A percentile compares a stretch with the other conserved stretches of the same genome.
phyloP scores from a whole-genome alignment of 768 basidiomycete species.

The Termitomyces sp. region DNA sequence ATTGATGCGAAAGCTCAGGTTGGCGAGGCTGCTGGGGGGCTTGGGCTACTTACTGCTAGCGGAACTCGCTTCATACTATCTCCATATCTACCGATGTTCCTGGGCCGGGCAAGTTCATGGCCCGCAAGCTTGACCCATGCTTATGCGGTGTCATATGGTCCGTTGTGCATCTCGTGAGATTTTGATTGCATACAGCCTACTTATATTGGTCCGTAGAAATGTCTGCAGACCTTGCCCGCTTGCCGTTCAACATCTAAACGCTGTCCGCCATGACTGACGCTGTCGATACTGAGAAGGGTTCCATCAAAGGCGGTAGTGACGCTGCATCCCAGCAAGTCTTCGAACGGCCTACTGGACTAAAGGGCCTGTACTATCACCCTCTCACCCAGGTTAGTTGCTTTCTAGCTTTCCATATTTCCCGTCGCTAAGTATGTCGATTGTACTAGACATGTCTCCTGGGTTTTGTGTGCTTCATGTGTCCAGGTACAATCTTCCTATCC shows the following conservation, averaged over 20 bases:
- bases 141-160: slow-evolving; percentile 14
- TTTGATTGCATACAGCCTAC: slow-evolving; percentile 15
- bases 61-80: slow-evolving; percentile 5
- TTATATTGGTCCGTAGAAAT: slow-evolving; percentile 13
- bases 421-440: background rate
- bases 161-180: slow-evolving; percentile 12
- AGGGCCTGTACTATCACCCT: slow-evolving; percentile 20
- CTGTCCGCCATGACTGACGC: slow-evolving; percentile 15
- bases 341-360: slow-evolving; percentile 20
- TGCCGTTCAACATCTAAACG: slow-evolving; percentile 6
- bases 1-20: background rate
- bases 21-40: background rate
- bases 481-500: slow-evolving; percentile 31
- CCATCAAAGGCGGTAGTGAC: slow-evolving; percentile 10
- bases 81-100: background rate
- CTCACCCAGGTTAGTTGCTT: slow-evolving; percentile 17
- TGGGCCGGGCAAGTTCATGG: slow-evolving; percentile 8
- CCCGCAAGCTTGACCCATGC: background rate
- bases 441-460: slow-evolving; percentile 53
- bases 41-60: background rate
- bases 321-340: slow-evolving; percentile 15
- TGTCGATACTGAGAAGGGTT: slow-evolving; percentile 18
- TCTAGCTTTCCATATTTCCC: background rate
- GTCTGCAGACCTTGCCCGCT: slow-evolving; percentile 6
- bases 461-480: slow-evolving; percentile 66